These are phyloP conservation scores for Cystobasidiaceae sp. DNA, from an alignment of 1,284 basidiomycete species.

Conservation along the genomic window DNA sequence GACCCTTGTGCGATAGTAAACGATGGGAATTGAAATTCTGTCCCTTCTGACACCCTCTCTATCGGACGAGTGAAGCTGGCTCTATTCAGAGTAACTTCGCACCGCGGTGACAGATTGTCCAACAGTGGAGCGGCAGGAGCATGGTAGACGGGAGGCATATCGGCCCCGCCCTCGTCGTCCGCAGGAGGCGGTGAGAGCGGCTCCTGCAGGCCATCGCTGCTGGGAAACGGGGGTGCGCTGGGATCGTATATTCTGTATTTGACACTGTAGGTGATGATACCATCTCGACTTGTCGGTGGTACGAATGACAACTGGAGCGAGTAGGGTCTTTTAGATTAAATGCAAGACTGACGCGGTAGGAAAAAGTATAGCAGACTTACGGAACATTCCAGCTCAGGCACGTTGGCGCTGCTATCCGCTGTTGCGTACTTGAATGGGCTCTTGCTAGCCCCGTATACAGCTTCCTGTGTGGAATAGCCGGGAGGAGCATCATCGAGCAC, in stretches of 20 bases:
- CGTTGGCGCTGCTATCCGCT: not conserved
- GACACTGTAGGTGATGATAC: conserved; percentile 2
- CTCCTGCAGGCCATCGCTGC: not conserved
- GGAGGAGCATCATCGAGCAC: conserved; percentile 23
- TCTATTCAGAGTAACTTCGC: conserved; percentile 6
- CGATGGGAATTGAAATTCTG: conserved; percentile 1
- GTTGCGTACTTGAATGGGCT: conserved; percentile 17
- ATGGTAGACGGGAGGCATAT: conserved; percentile 12
- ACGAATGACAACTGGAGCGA: conserved; percentile 17
- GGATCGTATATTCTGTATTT: conserved; percentile 4
- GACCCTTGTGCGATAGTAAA: conserved; percentile 7
- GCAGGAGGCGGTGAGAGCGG: not conserved
- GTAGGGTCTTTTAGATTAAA: not conserved
- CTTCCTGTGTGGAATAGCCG: conserved; percentile 17
- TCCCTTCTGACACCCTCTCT: not conserved
- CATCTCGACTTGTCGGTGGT: conserved; percentile 11
- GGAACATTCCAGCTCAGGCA: conserved; percentile 12
- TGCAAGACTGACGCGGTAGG: no score
- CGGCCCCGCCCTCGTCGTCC: not conserved
- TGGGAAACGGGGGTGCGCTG: not conserved
- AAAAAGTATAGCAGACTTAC: not conserved
- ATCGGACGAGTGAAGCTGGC: conserved; percentile 10
- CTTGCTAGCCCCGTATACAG: not conserved
- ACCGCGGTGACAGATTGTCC: not conserved
- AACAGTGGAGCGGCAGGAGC: conserved; percentile 8